phyloP scores from a whole-genome alignment of 352 stramenopile genomes.

The Globisporangium perplexum region DNA sequence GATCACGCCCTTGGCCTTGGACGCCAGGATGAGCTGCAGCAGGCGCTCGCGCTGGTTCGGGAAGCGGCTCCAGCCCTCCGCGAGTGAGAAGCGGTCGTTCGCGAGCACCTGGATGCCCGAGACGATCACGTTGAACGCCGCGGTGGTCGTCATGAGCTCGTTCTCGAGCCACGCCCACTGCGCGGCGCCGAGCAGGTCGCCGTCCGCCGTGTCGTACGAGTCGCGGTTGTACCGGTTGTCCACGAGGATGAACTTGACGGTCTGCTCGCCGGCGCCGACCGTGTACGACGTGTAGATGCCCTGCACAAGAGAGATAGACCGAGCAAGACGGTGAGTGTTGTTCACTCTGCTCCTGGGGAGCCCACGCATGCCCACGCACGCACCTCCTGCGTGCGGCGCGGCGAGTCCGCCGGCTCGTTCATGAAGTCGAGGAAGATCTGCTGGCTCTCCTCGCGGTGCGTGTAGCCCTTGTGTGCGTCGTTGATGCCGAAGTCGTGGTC shows the following conservation, averaged over 20 bases:
- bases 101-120: conserved; percentile 89
- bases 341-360: neutral
- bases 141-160: conserved; percentile 68
- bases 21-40: conserved; percentile 79
- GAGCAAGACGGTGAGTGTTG: neutral
- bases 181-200: conserved; percentile 64
- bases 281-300: conserved; percentile 86
- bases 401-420: conserved; percentile 61
- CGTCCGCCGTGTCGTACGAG: conserved; percentile 46
- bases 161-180: conserved; percentile 87
- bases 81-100: conserved; percentile 67
- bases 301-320: conserved; percentile 14
- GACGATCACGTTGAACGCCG: conserved; percentile 92
- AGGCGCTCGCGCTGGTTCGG: conserved; percentile 74
- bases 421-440: conserved; percentile 86
- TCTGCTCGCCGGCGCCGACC: conserved; percentile 51
- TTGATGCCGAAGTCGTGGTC: conserved; percentile 92
- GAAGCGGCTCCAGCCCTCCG: conserved; percentile 90
- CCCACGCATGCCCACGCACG: neutral
- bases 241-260: conserved; percentile 84
- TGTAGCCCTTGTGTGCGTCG: conserved; percentile 73
- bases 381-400: conserved; percentile 70
- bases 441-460: conserved; percentile 71
- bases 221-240: conserved; percentile 88
- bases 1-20: conserved; percentile 81